Conservation (phyloP, 2,329 filamentous ascomycete species). For the Talaromyces piceae region DNA sequence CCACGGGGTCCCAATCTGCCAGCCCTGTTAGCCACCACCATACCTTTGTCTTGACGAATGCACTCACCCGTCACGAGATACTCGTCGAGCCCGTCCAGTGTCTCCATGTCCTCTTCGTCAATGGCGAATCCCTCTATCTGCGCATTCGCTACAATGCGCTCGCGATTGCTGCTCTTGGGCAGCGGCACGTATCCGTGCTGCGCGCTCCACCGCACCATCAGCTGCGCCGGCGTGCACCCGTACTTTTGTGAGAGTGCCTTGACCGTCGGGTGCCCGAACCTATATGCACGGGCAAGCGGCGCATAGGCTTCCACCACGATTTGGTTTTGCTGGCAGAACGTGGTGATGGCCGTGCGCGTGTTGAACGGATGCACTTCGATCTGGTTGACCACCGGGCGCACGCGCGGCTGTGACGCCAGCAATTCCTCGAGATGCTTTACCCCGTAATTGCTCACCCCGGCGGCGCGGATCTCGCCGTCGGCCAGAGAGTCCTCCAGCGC, state of each 20-base stretch:
- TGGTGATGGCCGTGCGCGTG: constrained; percentile 59
- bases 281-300: constrained; percentile 62
- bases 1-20: constrained; percentile 18
- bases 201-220: constrained; percentile 70
- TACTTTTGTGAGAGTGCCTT: constrained; percentile 59
- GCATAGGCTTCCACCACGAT: constrained; percentile 75
- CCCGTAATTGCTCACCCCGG: constrained; percentile 73
- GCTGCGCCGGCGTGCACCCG: constrained; percentile 61
- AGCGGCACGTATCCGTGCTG: constrained; percentile 67
- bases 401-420: constrained; percentile 53
- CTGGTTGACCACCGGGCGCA: constrained; percentile 67
- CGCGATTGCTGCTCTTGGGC: constrained; percentile 61
- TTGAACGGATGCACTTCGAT: constrained; percentile 81
- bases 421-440: constrained; percentile 67
- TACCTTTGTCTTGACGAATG: neutral
- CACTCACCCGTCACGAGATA: constrained; percentile 62
- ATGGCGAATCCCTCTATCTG: constrained; percentile 50
- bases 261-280: constrained; percentile 62
- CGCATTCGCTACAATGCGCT: constrained; percentile 59
- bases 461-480: constrained; percentile 62
- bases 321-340: constrained; percentile 56
- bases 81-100: constrained; percentile 61
- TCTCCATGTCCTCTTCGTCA: constrained; percentile 53
- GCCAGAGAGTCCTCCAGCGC: constrained; percentile 69
- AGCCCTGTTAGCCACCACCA: neutral